Conservation (phyloP, 2,329 filamentous ascomycete genomes). For the Oidium heveae region DNA sequence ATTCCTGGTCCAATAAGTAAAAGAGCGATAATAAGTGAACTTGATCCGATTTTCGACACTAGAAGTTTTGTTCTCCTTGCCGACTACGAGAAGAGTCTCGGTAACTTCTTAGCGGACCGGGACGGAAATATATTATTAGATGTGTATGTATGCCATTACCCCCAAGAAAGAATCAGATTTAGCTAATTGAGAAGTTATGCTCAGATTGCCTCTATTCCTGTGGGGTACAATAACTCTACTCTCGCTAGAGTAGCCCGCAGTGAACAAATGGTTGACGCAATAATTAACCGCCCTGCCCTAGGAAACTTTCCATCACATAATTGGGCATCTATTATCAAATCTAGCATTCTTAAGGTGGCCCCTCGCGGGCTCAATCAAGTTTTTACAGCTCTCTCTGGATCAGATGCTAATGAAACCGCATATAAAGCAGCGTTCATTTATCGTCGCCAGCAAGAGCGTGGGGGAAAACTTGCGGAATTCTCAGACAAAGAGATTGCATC, state of each 20-base stretch:
- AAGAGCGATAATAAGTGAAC: conserved; percentile 16
- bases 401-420: conserved; percentile 63
- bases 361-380: conserved; percentile 55
- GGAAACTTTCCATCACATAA: conserved; percentile 59
- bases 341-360: conserved; percentile 45
- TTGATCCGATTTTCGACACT: conserved; percentile 25
- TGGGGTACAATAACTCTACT: conserved; percentile 57
- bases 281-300: conserved; percentile 57
- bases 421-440: conserved; percentile 79
- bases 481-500: conserved; percentile 40
- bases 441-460: conserved; percentile 45
- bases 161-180: not conserved
- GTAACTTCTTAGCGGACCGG: conserved; percentile 26
- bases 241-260: conserved; percentile 39
- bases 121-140: conserved; percentile 25
- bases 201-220: conserved; percentile 62
- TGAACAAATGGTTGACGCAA: conserved; percentile 43
- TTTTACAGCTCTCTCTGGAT: conserved; percentile 57
- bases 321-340: conserved; percentile 46
- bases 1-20: conserved; percentile 17
- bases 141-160: conserved; percentile 16
- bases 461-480: conserved; percentile 38
- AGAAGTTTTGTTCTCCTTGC: conserved; percentile 26
- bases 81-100: conserved; percentile 25
- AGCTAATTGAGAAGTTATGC: conserved; percentile 28